These are phyloP conservation scores for Oemleria cerasiformis DNA, from an alignment of 306 rosid species.

Conservation along the genomic window DNA sequence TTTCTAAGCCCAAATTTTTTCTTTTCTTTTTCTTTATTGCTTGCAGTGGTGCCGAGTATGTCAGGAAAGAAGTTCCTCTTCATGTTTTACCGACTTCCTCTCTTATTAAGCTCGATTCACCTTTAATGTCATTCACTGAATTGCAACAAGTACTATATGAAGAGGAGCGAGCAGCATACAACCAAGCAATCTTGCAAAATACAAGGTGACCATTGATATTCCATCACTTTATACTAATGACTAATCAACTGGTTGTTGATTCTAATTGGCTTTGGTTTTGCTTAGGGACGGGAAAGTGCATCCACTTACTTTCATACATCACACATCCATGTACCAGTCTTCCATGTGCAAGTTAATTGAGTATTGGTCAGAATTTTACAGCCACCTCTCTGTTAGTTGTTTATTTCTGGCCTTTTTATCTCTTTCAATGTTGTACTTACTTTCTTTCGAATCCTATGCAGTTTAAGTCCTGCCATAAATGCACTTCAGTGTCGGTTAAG, in stretches of 20 bases:
- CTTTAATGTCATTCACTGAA: conserved; percentile 73
- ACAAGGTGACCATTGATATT: conserved; percentile 54
- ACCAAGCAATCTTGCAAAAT: conserved; percentile 77
- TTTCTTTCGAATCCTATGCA: conserved; percentile 39
- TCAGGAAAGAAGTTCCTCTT: conserved; percentile 92
- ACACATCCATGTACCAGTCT: conserved; percentile 94
- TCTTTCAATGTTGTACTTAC: conserved; percentile 12
- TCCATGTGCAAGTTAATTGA: conserved; percentile 97
- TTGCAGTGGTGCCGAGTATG: conserved; percentile 83
- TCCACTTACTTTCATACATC: conserved; percentile 89
- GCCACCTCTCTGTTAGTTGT: conserved; percentile 15
- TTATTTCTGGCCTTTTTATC: conserved; percentile 8
- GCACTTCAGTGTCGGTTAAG: conserved; percentile 81
- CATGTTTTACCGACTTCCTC: conserved; percentile 65
- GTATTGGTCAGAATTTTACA: conserved; percentile 67
- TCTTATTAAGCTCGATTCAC: conserved; percentile 65
- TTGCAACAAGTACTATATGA: conserved; percentile 80
- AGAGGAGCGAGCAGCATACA: conserved; percentile 92
- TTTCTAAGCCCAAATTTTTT: conserved; percentile 25
- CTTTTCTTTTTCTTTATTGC: conserved; percentile 23
- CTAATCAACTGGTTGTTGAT: conserved; percentile 6
- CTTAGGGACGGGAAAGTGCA: conserved; percentile 85
- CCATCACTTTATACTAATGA: conserved; percentile 12
- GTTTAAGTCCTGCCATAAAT: conserved; percentile 92
- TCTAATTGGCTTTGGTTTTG: conserved; percentile 24